These are phyloP conservation scores for Actinomucor elegans DNA, from an alignment of 371 early-diverging fungal species.

Conservation along the genomic window DNA sequence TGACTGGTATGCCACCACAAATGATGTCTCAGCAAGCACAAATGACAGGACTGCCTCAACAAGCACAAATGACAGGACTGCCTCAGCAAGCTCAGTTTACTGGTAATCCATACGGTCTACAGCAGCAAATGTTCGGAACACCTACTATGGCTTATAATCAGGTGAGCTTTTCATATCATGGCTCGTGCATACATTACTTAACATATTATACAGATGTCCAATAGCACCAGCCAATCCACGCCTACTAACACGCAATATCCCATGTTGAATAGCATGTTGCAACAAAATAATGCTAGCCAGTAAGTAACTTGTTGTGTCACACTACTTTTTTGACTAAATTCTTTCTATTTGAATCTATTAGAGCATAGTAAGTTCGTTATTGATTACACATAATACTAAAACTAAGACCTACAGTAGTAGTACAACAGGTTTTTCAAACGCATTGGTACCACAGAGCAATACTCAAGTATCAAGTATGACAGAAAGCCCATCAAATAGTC, in stretches of 20 bases:
- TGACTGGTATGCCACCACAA: slow-evolving; percentile 17
- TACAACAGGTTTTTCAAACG: slow-evolving; percentile 36
- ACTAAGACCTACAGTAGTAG: slow-evolving; percentile 19
- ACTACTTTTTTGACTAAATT: neutral
- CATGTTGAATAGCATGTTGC: slow-evolving; percentile 14
- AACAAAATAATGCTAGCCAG: too few relatives aligned
- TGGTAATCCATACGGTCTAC: slow-evolving; percentile 25
- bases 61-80: slow-evolving; percentile 28
- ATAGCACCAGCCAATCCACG: neutral
- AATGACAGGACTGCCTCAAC: slow-evolving; percentile 14
- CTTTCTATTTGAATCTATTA: slow-evolving; percentile 9
- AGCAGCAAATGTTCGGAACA: slow-evolving; percentile 18
- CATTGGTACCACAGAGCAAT: slow-evolving; percentile 19
- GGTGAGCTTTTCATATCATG: slow-evolving; percentile 1
- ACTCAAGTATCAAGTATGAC: slow-evolving; percentile 2
- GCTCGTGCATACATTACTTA: slow-evolving; percentile 16
- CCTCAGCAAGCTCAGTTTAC: slow-evolving; percentile 13
- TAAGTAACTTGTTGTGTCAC: slow-evolving; percentile 15
- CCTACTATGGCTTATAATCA: neutral
- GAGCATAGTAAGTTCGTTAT: slow-evolving; percentile 39
- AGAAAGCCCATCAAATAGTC: slow-evolving; percentile 1
- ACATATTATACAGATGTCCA: neutral
- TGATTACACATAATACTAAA: neutral
- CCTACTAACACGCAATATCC: slow-evolving; percentile 11
- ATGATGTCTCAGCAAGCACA: slow-evolving; percentile 12